Conservation (phyloP, 192 early-diverging fungal genomes). For the Backusella tuberculispora region DNA sequence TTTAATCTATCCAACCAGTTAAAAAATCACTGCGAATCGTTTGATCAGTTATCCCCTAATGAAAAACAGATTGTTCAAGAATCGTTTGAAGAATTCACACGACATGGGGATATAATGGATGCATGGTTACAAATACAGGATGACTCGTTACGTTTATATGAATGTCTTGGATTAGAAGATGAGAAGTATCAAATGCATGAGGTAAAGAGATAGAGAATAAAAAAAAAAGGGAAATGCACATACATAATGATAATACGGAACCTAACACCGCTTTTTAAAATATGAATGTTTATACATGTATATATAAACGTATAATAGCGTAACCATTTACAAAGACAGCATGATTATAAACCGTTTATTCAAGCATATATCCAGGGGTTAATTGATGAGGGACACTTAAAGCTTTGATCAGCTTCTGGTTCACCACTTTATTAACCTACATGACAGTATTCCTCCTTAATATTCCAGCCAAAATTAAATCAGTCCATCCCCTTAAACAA, state of each 20-base stretch:
- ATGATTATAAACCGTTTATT: slow-evolving; percentile 34
- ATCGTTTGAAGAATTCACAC: neutral
- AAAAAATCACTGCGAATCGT: slow-evolving; percentile 20
- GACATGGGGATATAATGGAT: slow-evolving; percentile 26
- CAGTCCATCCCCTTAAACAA: slow-evolving; percentile 6
- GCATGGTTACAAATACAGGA: slow-evolving; percentile 41
- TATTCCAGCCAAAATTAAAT: slow-evolving; percentile 10
- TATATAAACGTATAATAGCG: neutral
- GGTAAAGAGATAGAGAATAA: neutral
- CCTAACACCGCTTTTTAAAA: neutral
- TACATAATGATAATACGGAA: neutral
- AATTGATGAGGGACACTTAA: slow-evolving; percentile 14
- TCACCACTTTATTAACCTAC: slow-evolving; percentile 6
- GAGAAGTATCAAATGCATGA: slow-evolving; percentile 33
- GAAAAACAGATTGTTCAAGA: slow-evolving; percentile 18
- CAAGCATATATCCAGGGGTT: slow-evolving; percentile 28
- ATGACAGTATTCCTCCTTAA: slow-evolving; percentile 8
- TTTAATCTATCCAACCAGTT: slow-evolving; percentile 4
- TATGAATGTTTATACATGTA: neutral
- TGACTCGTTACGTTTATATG: slow-evolving; percentile 33
- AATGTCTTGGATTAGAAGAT: slow-evolving; percentile 33
- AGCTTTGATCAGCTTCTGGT: slow-evolving; percentile 14
- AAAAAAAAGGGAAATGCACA: neutral
- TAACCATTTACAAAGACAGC: slow-evolving; percentile 20
- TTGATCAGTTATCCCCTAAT: slow-evolving; percentile 31